These are phyloP conservation scores for Hippophae rhamnoides DNA, from an alignment of 306 rosid genomes.

Conservation along the genomic window DNA sequence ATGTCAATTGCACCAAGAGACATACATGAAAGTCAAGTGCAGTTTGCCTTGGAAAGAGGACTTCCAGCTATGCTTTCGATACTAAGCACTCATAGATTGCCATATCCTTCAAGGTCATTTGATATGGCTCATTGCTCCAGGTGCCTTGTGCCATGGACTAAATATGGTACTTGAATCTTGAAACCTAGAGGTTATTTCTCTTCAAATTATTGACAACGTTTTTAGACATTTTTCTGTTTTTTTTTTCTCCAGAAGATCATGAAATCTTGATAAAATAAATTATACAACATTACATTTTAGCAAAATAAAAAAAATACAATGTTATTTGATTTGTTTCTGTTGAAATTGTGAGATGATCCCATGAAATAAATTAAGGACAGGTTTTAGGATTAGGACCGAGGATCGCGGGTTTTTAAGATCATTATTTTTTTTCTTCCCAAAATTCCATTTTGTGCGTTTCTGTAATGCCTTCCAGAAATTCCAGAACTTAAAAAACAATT, in stretches of 20 bases:
- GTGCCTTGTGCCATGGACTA: slow-evolving; percentile 51
- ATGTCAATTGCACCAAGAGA: slow-evolving; percentile 56
- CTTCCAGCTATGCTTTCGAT: slow-evolving; percentile 59
- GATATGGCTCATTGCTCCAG: slow-evolving; percentile 62
- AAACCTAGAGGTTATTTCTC: neutral
- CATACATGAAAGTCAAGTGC: slow-evolving; percentile 44
- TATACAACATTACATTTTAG: too few relatives aligned
- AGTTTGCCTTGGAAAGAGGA: slow-evolving; percentile 55
- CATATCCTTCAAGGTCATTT: slow-evolving; percentile 52
- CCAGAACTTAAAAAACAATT: too few relatives aligned
- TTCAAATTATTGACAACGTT: neutral
- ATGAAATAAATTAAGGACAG: too few relatives aligned
- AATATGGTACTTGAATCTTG: slow-evolving; percentile 28
- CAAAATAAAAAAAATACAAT: too few relatives aligned
- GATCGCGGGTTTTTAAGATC: too few relatives aligned
- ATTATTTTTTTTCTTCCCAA: too few relatives aligned
- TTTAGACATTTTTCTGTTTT: neutral
- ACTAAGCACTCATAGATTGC: slow-evolving; percentile 36
- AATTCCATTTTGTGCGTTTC: too few relatives aligned
- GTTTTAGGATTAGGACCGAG: too few relatives aligned
- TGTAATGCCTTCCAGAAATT: too few relatives aligned
- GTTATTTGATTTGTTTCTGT: too few relatives aligned
- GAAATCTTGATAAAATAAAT: neutral
- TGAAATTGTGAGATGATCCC: too few relatives aligned
- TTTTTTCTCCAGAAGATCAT: neutral